A percentile compares a stretch with the other conserved stretches of the same genome.
Evolutionary conservation across 2,329 filamentous ascomycete species (phyloP).

Genomic region (Aspergillus ruber): DNA sequence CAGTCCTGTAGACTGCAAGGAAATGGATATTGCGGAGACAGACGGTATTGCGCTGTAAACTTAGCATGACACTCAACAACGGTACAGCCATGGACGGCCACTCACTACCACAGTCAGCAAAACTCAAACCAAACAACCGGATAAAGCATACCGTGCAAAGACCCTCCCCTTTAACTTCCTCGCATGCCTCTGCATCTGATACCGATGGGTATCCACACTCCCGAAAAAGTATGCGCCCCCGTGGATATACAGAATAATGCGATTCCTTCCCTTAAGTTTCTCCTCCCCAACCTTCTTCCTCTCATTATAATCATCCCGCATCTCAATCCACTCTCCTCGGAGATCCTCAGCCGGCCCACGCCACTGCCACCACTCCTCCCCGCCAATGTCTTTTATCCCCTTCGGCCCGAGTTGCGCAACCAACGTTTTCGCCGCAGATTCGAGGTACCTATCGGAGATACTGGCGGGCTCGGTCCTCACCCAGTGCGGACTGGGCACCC

Average conservation of each 20-base stretch:
- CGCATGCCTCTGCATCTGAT: conserved; percentile 93
- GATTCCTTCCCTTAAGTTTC: conserved; percentile 50
- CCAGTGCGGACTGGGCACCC: conserved; percentile 86
- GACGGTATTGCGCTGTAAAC: conserved; percentile 60
- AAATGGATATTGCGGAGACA: conserved; percentile 92
- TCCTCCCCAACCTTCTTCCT: conserved; percentile 49
- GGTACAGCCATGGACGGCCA: background rate
- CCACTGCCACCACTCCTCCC: conserved; percentile 87
- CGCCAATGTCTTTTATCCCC: conserved; percentile 70
- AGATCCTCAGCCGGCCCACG: conserved; percentile 59
- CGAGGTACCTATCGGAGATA: conserved; percentile 60
- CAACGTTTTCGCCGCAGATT: conserved; percentile 60
- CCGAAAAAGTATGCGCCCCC: conserved; percentile 95
- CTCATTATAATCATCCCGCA: conserved; percentile 72
- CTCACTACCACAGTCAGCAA: conserved; percentile 20
- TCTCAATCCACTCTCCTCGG: conserved; percentile 92
- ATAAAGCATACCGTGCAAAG: conserved; percentile 57
- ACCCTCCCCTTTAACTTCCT: conserved; percentile 87
- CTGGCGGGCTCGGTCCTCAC: conserved; percentile 66
- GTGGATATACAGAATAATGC: conserved; percentile 89
- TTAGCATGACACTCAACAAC: background rate
- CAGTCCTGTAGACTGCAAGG: conserved; percentile 90
- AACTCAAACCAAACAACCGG: background rate
- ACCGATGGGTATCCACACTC: conserved; percentile 92
- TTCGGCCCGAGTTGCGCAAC: conserved; percentile 68